These are phyloP conservation scores for Aspergillus niger DNA, from an alignment of 2,329 filamentous ascomycete species.

Conservation along the genomic window DNA sequence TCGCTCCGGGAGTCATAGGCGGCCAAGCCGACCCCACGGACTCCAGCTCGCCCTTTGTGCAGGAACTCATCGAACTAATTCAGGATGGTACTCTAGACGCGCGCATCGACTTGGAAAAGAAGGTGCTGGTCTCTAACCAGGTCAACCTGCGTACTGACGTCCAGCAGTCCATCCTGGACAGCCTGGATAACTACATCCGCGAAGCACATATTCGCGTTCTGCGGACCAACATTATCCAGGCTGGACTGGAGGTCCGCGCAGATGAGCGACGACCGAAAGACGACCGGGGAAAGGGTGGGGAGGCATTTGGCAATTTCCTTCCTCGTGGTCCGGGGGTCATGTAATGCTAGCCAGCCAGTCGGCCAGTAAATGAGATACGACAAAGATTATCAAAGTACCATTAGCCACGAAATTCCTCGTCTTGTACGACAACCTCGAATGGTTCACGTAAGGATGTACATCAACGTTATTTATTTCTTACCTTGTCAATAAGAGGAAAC, in stretches of 20 bases:
- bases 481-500: no score
- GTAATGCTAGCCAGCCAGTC: neutral
- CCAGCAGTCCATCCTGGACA: constrained; percentile 68
- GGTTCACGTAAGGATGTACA: no score
- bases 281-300: constrained; percentile 14
- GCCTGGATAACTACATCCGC: constrained; percentile 70
- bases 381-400: neutral
- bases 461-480: no score
- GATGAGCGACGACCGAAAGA: constrained; percentile 14
- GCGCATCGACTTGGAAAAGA: constrained; percentile 80
- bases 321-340: constrained; percentile 17
- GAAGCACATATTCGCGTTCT: constrained; percentile 76
- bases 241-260: constrained; percentile 70
- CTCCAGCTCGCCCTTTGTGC: constrained; percentile 45
- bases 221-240: constrained; percentile 72
- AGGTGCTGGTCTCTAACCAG: constrained; percentile 72
- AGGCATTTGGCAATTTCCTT: constrained; percentile 11
- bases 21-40: constrained; percentile 63
- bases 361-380: neutral
- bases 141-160: constrained; percentile 67
- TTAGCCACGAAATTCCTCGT: no score
- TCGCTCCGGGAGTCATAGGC: constrained; percentile 54
- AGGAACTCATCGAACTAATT: constrained; percentile 79
- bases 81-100: constrained; percentile 70
- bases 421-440: no score